A percentile compares a stretch with the other conserved stretches of the same genome.
These are phyloP conservation scores for Auricularia sp. DNA, from an alignment of 768 basidiomycete genomes.

Conservation along the genomic window DNA sequence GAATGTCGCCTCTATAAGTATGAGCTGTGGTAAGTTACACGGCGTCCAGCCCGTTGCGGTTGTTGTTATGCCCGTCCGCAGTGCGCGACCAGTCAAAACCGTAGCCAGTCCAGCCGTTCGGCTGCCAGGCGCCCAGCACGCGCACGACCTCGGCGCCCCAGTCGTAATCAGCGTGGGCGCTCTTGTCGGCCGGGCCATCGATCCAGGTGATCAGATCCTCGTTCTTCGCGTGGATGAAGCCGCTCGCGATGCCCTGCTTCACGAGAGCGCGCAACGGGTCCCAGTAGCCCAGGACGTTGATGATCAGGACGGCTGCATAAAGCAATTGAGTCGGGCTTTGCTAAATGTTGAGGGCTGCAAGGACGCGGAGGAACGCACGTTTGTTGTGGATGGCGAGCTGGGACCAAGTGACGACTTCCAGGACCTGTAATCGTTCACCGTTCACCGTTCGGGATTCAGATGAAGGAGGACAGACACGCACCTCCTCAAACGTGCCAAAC, in stretches of 20 bases:
- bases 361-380: constrained; percentile 35
- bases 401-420: constrained; percentile 93
- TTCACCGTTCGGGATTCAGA: background rate
- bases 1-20: too few relatives aligned
- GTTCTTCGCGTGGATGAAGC: constrained; percentile 62
- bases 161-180: constrained; percentile 51
- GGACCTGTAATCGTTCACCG: constrained; percentile 33
- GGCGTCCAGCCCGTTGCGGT: background rate
- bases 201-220: constrained; percentile 60
- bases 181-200: constrained; percentile 50
- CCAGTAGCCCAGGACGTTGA: constrained; percentile 83
- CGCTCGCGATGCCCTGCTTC: constrained; percentile 49
- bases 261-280: constrained; percentile 73
- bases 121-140: constrained; percentile 53
- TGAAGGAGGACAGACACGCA: constrained; percentile 16
- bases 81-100: constrained; percentile 11
- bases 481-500: constrained; percentile 93
- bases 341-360: too few relatives aligned
- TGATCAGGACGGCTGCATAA: constrained; percentile 59
- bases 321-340: constrained; percentile 3
- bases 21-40: background rate
- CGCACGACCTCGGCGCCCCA: constrained; percentile 67
- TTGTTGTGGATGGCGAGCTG: constrained; percentile 82
- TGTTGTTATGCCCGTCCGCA: background rate
- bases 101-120: constrained; percentile 11